Conservation (phyloP, 208 protist genomes). For the Blastocrithidia nonstop region DNA sequence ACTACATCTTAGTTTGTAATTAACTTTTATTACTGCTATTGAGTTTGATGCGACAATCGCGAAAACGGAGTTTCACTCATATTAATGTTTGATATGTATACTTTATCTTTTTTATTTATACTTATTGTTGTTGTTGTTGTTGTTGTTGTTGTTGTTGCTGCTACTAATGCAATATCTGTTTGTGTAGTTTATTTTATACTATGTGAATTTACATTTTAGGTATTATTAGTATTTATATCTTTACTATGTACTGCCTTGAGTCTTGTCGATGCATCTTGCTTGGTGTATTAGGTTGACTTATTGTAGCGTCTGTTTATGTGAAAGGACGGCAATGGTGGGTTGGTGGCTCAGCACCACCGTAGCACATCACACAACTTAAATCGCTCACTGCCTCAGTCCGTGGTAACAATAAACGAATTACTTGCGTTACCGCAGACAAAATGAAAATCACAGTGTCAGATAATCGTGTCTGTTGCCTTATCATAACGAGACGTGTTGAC, state of each 20-base stretch:
- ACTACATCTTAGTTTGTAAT: no score
- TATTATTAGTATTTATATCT: no score
- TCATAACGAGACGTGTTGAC: constrained; percentile 67
- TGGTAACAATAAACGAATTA: constrained; percentile 25
- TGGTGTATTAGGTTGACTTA: constrained; percentile 34
- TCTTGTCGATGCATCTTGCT: background rate
- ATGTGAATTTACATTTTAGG: no score
- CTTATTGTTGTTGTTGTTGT: background rate
- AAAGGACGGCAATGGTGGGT: constrained; percentile 49
- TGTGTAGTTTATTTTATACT: background rate
- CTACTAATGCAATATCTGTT: background rate
- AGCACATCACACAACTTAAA: constrained; percentile 53
- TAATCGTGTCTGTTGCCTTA: constrained; percentile 49
- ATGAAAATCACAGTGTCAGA: constrained; percentile 69
- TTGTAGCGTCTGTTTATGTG: constrained; percentile 76
- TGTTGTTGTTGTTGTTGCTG: background rate
- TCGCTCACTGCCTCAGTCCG: constrained; percentile 70
- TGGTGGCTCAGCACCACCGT: constrained; percentile 54
- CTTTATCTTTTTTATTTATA: background rate
- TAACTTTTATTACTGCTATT: no score
- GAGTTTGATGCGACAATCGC: no score
- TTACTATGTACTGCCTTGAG: no score
- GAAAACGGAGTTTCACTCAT: no score
- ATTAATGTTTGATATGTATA: no score
- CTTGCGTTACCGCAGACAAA: constrained; percentile 13